Evolutionary conservation across 148 eudicot species (phyloP), one percentile per base, ranked within the genome.

Genomic region (Rhododendron mucronatum): DNA sequence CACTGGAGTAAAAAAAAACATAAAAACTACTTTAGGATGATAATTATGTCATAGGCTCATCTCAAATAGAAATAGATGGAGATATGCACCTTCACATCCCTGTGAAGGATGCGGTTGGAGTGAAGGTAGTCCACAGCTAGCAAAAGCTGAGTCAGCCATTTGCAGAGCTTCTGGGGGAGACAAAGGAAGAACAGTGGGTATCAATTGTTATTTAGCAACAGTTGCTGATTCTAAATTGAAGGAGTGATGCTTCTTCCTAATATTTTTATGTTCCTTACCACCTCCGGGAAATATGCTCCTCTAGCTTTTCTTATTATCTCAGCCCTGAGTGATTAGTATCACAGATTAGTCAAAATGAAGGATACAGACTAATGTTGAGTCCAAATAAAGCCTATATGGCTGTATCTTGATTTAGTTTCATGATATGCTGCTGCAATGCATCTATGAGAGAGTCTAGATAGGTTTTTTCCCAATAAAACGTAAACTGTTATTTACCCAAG

Each of bases 51-150:
- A 12, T 82, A 59, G 33, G 65, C 48, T 55, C 15, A 57, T 82
- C 74, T 82, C 28, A 73, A 82, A 7, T 61, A n/a, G 16, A 82
- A 57, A 35, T 82, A 57, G 71, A 63, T 33, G 11, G 30, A 10
- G 65, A 41, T 16, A 47, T 63, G 50, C 92, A 97, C 99, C 96
- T 97, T 97, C 15, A 97, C 92, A 90, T 95, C 96, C 88, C 96
- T 90, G 76, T 97, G 99, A 81, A 95, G 92, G 88, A 97, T 91
- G 28, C 99, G 99, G 78, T 95, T 91, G 74, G 96, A 92, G 87
- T 97, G 99, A 83, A 97, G 93, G 88, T 97, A 97, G 91, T 97
- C 98, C 63, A 97, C 86, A 53, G 98, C 99, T 88, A 97, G 85
- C 90, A 95, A 91, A 86, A 97, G 83, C 84, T 95, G 98, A 76